Base-by-base conservation (phyloP, 1,139 yeast genomes). In the Sugiyamaella xylanicola region DNA sequence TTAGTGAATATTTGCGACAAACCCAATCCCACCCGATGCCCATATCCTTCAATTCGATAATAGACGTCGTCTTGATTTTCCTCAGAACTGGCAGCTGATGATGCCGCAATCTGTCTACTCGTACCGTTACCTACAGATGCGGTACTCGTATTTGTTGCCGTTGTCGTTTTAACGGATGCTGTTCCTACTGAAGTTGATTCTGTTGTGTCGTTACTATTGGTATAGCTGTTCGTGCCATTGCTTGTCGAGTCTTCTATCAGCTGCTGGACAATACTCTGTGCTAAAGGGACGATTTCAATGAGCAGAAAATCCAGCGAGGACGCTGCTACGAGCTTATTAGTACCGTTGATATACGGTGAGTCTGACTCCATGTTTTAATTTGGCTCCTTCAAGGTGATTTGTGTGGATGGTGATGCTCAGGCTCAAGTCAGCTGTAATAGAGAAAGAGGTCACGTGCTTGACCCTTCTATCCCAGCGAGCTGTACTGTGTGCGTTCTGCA, bases 221-320 rank as follows among this genome's bases (percentile, higher is more conserved):
- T n/a, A n/a, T n/a, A n/a, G n/a, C n/a, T n/a, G n/a, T n/a, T n/a
- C n/a, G n/a, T n/a, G n/a, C n/a, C n/a, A n/a, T n/a, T n/a, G n/a
- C n/a, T n/a, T n/a, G n/a, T n/a, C n/a, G n/a, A n/a, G 20, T 40
- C 46, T 17, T 32, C 48, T 15, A 43, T n/a, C 19, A 50, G 7
- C 25, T 43, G 48, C 51, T 73, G 73, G 16, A 83, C 78, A 5
- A 85, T 81, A 48, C 86, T 75, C 52, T 86, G 78, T 1, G 90
- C 81, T 40, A 86, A 72, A 9, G 96, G 95, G 1, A 89, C 84
- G 44, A 87, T 72, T 70, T 90, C 96, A 66, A 85, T 87, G 25
- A 91, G 72, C 27, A 90, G 79, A 59, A 83, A 77, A 48, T 84
- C 85, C 49, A 86, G 70, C 39, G 83, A 76, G 2, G 80, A 69